These are phyloP conservation scores for Funneliformis caledonium DNA, from an alignment of 371 early-diverging fungal species.

Conservation along the genomic window DNA sequence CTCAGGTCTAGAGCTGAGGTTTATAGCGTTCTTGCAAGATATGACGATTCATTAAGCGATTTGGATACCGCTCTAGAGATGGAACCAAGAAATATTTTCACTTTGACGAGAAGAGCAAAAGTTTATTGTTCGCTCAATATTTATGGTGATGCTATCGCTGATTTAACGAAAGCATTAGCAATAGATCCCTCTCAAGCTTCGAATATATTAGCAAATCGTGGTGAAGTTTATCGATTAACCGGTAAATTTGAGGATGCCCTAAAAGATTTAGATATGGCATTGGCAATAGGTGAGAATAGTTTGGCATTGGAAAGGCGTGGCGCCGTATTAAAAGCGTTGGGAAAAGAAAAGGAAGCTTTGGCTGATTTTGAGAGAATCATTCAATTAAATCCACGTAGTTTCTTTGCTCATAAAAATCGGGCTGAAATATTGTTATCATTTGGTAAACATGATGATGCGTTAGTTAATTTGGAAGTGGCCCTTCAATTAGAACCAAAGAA, in stretches of 20 bases:
- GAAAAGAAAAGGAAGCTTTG: constrained; percentile 20
- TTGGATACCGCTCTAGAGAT: constrained; percentile 32
- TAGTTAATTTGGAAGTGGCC: constrained; percentile 16
- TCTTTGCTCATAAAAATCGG: constrained; percentile 6
- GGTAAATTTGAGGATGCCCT: constrained; percentile 15
- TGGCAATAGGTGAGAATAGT: constrained; percentile 12
- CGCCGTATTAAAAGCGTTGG: constrained; percentile 7
- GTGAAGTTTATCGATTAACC: constrained; percentile 27
- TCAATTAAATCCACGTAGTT: constrained; percentile 16
- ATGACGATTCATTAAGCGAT: constrained; percentile 13
- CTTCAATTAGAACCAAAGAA: constrained; percentile 16
- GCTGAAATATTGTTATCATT: constrained; percentile 1
- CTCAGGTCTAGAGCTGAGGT: constrained; percentile 22
- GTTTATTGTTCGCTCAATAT: background rate
- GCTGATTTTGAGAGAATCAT: constrained; percentile 22
- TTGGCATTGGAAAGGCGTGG: constrained; percentile 28
- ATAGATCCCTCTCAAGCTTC: constrained; percentile 9
- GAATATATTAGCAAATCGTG: constrained; percentile 20
- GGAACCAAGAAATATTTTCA: background rate
- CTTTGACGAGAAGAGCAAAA: background rate
- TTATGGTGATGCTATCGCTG: constrained; percentile 26
- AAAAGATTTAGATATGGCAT: constrained; percentile 3
- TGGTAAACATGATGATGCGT: constrained; percentile 8
- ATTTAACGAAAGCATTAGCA: constrained; percentile 21
- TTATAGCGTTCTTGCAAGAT: background rate